Evolutionary conservation across 306 rosid species (phyloP), one percentile per base, ranked within the genome.

Genomic region (Echinosophora koreensis): DNA sequence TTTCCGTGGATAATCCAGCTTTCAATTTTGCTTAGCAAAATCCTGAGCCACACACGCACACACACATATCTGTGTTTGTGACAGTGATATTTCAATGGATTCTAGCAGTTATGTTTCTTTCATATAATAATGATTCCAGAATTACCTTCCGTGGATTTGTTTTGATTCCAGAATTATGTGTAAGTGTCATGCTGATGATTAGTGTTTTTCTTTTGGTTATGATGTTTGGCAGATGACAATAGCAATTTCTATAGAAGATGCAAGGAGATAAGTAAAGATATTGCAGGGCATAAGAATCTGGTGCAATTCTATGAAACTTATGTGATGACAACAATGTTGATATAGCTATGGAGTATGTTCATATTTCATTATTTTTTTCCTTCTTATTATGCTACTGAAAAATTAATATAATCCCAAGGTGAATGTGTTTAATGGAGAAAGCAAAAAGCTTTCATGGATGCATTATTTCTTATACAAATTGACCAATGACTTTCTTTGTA

Each of bases 291-390:
- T 68, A 81, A 81, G 81, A 93, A 93, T 79, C 64, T 93, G 11
- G 98, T 91, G 85, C 93, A 89, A 50, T 93, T 89, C 84, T 87
- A 1, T 22, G 22, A 87, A 73, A 88, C 93, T 57, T 91, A 84
- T 73, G 98, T 91, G 98, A 93, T 22, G 93, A 85, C 0, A 95
- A 85, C 9, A 91, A 91, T 67, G 93, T 91, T 76, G 91, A 85
- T 76, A 59, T 89, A 56, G 93, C 85, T 30, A 93, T 91, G 98
- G 98, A 93, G 98, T 93, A 88, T 78, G 98, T 88, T 81, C 61
- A 50, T 27, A 67, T 59, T 73, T 16, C 35, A 14, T 22, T 22
- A n/a, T 46, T 8, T 28, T 6, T 60, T 69, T 35, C 4, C 12
- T 22, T 22, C n/a, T 14, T 60, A 27, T 73, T 18, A 5, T 18